Evolutionary conservation across 1,284 basidiomycete species (phyloP), one percentile per base, ranked within the genome.

Genomic region (Tremellales sp.): DNA sequence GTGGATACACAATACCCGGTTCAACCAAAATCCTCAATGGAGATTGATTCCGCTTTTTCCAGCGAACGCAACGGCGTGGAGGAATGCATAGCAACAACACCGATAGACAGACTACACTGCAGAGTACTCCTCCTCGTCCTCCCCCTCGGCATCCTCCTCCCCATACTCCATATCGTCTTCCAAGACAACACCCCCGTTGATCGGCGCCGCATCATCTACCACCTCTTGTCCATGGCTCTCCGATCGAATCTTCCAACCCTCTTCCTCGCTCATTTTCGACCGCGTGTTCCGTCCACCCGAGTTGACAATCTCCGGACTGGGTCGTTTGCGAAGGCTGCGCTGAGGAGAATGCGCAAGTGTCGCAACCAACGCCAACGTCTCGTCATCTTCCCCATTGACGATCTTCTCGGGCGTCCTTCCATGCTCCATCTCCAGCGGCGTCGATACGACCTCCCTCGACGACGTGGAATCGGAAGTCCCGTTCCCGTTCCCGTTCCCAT

Each of bases 301-400:
- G n/a, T n/a, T n/a, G n/a, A n/a, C n/a, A n/a, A n/a, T n/a, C 25
- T 37, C 44, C 5, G 48, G 45, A 24, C 26, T 45, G 10, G 43
- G 36, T 6, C 66, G 54, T 22, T 58, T 58, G 16, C 68, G 47
- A n/a, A 71, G 50, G 24, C 33, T 54, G 19, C 66, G 49, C 10
- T 47, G 48, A 2, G 64, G 61, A 13, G 51, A 55, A 2, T 43
- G 43, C 3, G 63, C 50, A 18, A 68, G 44, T 4, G 58, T 57
- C 4, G 65, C 61, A 10, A 68, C 63, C 13, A 67, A 58, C 13
- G 58, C 60, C 5, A 66, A 53, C 5, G 66, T 68, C 26, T 64
- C 65, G 41, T 55, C 50, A 50, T 66, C 65, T 51, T 67, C 52
- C 2, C 65, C 68, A 5, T 51, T 45, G 3, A 49, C 36, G 25